A percentile compares a stretch with the other conserved stretches of the same genome.
Conservation (phyloP, 2,329 filamentous ascomycete species). For the Ascomycota sp. region DNA sequence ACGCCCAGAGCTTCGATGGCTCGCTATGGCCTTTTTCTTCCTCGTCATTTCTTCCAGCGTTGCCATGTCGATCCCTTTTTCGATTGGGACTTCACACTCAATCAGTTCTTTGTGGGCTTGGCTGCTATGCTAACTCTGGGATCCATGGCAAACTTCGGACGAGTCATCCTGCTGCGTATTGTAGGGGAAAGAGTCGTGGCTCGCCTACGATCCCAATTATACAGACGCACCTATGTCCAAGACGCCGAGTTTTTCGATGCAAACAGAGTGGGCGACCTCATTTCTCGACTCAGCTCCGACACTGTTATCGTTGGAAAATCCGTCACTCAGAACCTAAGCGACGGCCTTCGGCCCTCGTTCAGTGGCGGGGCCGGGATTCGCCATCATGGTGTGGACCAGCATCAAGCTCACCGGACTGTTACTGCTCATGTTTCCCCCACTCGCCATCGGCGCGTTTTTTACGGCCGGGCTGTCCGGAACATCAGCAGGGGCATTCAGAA, state of each 20-base stretch:
- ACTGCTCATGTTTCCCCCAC: constrained; percentile 70
- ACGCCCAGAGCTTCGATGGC: constrained; percentile 58
- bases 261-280: constrained; percentile 87
- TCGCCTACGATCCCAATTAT: constrained; percentile 71
- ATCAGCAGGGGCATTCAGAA: constrained; percentile 85
- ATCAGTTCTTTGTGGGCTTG: constrained; percentile 74
- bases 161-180: constrained; percentile 81
- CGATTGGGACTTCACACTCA: constrained; percentile 77
- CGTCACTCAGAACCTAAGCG: constrained; percentile 92
- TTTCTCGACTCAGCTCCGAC: constrained; percentile 86
- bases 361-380: constrained; percentile 80
- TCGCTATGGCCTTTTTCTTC: constrained; percentile 63
- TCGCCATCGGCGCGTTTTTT: constrained; percentile 84
- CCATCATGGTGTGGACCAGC: constrained; percentile 90
- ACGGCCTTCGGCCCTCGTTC: constrained; percentile 79
- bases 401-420: constrained; percentile 76
- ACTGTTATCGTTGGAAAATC: constrained; percentile 97
- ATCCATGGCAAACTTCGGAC: constrained; percentile 77
- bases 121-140: constrained; percentile 60
- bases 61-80: constrained; percentile 92
- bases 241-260: constrained; percentile 98
- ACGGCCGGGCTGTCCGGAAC: constrained; percentile 73
- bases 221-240: constrained; percentile 82
- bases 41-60: constrained; percentile 78
- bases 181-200: constrained; percentile 91